Conservation (phyloP, 2,329 filamentous ascomycete species). For the Pseudogymnoascus sp. region DNA sequence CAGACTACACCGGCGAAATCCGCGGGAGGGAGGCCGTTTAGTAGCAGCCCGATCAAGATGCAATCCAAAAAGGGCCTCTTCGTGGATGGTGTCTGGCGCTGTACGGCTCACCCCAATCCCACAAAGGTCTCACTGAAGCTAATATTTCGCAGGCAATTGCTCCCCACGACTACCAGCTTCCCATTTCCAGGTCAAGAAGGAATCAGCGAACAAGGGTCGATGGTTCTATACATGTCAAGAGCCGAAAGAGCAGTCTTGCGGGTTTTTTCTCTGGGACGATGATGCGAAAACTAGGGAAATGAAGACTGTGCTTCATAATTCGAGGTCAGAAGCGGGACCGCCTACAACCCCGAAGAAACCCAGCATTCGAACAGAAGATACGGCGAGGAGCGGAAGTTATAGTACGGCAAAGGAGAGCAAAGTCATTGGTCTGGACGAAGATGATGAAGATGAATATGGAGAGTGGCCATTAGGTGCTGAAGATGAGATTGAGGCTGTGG, state of each 20-base stretch:
- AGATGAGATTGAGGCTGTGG: constrained; percentile 19
- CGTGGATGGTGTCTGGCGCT: constrained; percentile 32
- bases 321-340: constrained; percentile 31
- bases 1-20: neutral
- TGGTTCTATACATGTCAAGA: constrained; percentile 47
- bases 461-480: constrained; percentile 18
- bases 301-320: constrained; percentile 36
- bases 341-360: constrained; percentile 12
- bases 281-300: constrained; percentile 41
- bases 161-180: constrained; percentile 39
- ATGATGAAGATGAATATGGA: constrained; percentile 23
- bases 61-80: constrained; percentile 23
- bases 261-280: constrained; percentile 50
- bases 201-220: constrained; percentile 40
- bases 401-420: neutral
- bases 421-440: constrained; percentile 10
- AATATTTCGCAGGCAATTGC: constrained; percentile 37
- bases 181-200: constrained; percentile 41
- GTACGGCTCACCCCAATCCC: constrained; percentile 15
- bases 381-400: neutral
- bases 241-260: constrained; percentile 36
- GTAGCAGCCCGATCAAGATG: neutral
- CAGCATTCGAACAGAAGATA: neutral
- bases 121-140: neutral
- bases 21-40: neutral